phyloP scores from a whole-genome alignment of 805 yeast species.

The Yarrowia osloensis region DNA sequence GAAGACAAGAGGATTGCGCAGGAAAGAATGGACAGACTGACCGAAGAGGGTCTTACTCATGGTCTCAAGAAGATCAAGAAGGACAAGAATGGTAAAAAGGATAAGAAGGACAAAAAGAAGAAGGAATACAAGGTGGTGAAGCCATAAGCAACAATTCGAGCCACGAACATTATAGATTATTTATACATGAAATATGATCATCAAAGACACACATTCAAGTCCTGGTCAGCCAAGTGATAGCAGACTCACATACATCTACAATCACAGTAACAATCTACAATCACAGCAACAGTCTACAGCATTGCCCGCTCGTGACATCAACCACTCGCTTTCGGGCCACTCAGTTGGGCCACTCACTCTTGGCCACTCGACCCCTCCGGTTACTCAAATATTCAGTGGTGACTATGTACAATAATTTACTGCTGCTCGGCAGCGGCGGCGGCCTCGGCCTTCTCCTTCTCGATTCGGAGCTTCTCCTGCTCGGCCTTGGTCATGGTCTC shows the following conservation, averaged over 20 bases:
- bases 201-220: no score
- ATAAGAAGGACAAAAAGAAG: not conserved
- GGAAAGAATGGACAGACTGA: conserved; percentile 33
- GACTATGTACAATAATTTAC: conserved; percentile 30
- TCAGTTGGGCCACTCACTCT: no score
- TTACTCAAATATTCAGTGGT: conserved; percentile 12
- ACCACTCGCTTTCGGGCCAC: no score
- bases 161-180: not conserved
- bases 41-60: conserved; percentile 34
- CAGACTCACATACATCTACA: no score
- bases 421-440: conserved; percentile 24
- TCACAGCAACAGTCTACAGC: no score
- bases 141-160: not conserved
- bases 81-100: conserved; percentile 28
- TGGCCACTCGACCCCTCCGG: no score
- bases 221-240: no score
- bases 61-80: conserved; percentile 32
- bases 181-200: no score
- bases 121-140: conserved; percentile 12
- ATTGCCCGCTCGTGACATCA: no score
- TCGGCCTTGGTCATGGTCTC: conserved; percentile 32
- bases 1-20: conserved; percentile 33
- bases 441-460: conserved; percentile 29
- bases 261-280: no score
- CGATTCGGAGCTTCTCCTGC: conserved; percentile 20